Conservation (phyloP, 164 flowering plant genomes). For the Piper longum region DNA sequence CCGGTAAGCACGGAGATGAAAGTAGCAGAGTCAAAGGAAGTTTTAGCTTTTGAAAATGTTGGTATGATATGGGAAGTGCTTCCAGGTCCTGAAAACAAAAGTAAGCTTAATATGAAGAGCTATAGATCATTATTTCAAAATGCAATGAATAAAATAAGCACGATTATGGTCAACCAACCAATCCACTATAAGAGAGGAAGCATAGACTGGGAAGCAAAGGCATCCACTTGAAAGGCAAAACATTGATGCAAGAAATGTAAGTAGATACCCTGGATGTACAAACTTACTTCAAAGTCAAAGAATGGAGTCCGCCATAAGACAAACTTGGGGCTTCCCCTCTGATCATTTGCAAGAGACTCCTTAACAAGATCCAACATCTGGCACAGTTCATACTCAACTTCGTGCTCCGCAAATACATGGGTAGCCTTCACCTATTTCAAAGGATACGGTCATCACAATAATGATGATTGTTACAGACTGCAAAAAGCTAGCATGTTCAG, state of each 20-base stretch:
- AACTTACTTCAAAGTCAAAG: slow-evolving; percentile 45
- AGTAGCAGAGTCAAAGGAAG: slow-evolving; percentile 30
- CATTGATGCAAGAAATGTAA: neutral
- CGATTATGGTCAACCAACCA: neutral
- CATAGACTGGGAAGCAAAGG: too few relatives aligned
- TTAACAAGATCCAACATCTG: slow-evolving; percentile 29
- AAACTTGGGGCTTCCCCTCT: slow-evolving; percentile 22
- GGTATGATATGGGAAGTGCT: slow-evolving; percentile 41
- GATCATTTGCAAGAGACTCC: slow-evolving; percentile 16
- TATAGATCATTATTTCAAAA: slow-evolving; percentile 1
- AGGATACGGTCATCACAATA: slow-evolving; percentile 18
- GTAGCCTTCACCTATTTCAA: slow-evolving; percentile 51
- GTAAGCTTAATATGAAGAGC: neutral
- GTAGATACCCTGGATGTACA: neutral
- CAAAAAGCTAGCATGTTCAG: slow-evolving; percentile 10
- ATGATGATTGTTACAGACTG: neutral
- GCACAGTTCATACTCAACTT: slow-evolving; percentile 52
- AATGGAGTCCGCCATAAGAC: slow-evolving; percentile 53
- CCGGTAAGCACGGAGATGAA: slow-evolving; percentile 25
- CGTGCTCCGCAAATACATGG: slow-evolving; percentile 47
- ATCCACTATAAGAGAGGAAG: too few relatives aligned
- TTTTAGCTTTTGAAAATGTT: slow-evolving; percentile 39
- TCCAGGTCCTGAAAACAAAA: slow-evolving; percentile 27
- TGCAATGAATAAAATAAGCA: neutral
- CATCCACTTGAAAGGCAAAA: neutral